These are phyloP conservation scores for Cardamine chenopodiifolia DNA, from an alignment of 345 rosid species.

Conservation along the genomic window DNA sequence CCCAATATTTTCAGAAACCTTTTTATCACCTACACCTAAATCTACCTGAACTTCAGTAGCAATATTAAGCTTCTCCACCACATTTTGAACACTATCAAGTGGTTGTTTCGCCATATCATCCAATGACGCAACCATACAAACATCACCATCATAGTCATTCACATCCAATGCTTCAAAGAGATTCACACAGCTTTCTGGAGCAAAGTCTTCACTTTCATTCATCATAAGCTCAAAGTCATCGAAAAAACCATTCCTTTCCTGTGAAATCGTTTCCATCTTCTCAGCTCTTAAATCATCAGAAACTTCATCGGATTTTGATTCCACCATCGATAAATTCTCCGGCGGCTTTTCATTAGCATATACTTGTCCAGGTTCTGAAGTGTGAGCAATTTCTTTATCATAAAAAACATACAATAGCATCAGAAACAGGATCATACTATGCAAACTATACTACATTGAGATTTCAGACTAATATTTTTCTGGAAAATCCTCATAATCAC, in stretches of 20 bases:
- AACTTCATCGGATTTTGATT: conserved; percentile 10
- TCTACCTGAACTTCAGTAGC: conserved; percentile 37
- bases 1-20: conserved; percentile 21
- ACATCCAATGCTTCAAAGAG: conserved; percentile 19
- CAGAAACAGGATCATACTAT: neutral
- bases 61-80: conserved; percentile 27
- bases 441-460: conserved; percentile 1
- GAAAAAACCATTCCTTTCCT: conserved; percentile 43
- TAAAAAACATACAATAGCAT: conserved; percentile 20
- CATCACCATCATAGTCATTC: conserved; percentile 34
- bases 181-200: conserved; percentile 38
- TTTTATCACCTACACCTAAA: conserved; percentile 24
- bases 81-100: conserved; percentile 35
- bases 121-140: conserved; percentile 16
- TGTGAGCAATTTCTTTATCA: conserved; percentile 25
- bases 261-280: conserved; percentile 18
- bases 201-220: conserved; percentile 43
- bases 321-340: conserved; percentile 18
- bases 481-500: neutral
- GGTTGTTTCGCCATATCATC: conserved; percentile 13
- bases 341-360: conserved; percentile 19
- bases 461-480: neutral
- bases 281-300: conserved; percentile 13
- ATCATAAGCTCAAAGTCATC: conserved; percentile 55
- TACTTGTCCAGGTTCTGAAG: conserved; percentile 26